Base-by-base conservation (phyloP, 345 rosid genomes). In the Salix arbutifolia region DNA sequence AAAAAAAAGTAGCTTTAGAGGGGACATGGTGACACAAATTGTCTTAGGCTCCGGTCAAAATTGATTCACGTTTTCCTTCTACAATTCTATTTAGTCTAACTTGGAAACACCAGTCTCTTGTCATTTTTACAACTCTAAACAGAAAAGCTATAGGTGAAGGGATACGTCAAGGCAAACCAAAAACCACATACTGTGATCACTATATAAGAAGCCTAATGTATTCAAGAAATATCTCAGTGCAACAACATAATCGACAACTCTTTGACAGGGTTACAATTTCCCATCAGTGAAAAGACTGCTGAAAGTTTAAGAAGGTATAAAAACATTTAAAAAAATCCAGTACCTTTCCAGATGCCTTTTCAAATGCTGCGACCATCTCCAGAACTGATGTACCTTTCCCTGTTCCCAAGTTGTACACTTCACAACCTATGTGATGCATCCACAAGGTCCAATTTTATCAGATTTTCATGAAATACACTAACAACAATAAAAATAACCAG, bases 351-450 rank as follows among this genome's bases (percentile, higher is more conserved):
- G 96, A 93, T 21, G 94, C 97, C 86, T 91, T 96, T 73, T 93
- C 98, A 69, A 93, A 96, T 18, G 97, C 96, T 40, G 87, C 74
- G 67, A 96, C 99, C 98, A 96, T 96, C 87, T 93, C 97, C 74
- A 96, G 83, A 64, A 96, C 99, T 3, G 99, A 96, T 77, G 98
- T 92, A 80, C 99, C 99, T 80, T 89, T 91, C 21, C 98, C 98
- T 2, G 97, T 96, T 83, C 99, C 99, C 65, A 96, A 83, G 85
- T 96, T 96, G 85, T 92, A 96, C 67, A 92, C 98, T 87, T 91
- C 94, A 82, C 96, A 96, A 61, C 97, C 99, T 93, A 76, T 62
- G 66, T 30, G 1, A 37, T 21, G 46, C 46, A 67, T n/a, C 68
- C 17, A 19, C 16, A 8, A 12, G 66, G 66, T 23, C 35, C 35